Conservation (phyloP, 257 asterid genomes). For the Scutellaria galericulata region DNA sequence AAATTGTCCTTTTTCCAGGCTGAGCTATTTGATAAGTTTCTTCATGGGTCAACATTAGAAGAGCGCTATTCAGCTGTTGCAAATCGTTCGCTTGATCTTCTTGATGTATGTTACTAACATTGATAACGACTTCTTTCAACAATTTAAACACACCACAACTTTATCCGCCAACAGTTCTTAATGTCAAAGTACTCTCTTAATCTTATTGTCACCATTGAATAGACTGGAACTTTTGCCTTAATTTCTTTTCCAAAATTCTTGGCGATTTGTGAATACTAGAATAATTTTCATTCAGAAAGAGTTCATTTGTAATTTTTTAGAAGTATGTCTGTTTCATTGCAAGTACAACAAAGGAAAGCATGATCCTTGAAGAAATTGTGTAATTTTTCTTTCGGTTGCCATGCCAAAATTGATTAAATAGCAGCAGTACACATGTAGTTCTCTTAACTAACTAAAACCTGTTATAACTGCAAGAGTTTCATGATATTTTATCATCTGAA, state of each 20-base stretch:
- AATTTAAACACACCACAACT: conserved; percentile 16
- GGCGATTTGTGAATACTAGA: conserved; percentile 9
- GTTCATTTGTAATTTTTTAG: background rate
- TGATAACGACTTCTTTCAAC: no score
- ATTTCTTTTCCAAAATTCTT: conserved; percentile 12
- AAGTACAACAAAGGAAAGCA: conserved; percentile 20
- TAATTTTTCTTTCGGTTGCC: conserved; percentile 9
- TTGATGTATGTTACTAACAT: conserved; percentile 69
- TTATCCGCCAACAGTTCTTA: conserved; percentile 1
- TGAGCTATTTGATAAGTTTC: conserved; percentile 94
- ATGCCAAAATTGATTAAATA: conserved; percentile 5
- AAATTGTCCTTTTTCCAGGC: conserved; percentile 63
- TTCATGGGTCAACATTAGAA: conserved; percentile 85
- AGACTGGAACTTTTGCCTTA: conserved; percentile 21
- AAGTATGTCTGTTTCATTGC: conserved; percentile 18
- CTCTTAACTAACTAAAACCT: conserved; percentile 16
- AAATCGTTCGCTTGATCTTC: conserved; percentile 97
- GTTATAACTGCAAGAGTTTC: conserved; percentile 14
- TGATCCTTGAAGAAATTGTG: conserved; percentile 22
- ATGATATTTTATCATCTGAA: conserved; percentile 28
- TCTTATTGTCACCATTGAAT: conserved; percentile 23
- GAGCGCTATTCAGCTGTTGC: conserved; percentile 96
- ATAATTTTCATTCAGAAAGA: conserved; percentile 10
- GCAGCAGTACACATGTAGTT: conserved; percentile 12
- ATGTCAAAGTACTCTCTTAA: conserved; percentile 22